Percentiles rank a stretch among this genome's conserved stretches.
phyloP scores from a whole-genome alignment of 2,329 filamentous ascomycete species.

The Diaporthe sp. region DNA sequence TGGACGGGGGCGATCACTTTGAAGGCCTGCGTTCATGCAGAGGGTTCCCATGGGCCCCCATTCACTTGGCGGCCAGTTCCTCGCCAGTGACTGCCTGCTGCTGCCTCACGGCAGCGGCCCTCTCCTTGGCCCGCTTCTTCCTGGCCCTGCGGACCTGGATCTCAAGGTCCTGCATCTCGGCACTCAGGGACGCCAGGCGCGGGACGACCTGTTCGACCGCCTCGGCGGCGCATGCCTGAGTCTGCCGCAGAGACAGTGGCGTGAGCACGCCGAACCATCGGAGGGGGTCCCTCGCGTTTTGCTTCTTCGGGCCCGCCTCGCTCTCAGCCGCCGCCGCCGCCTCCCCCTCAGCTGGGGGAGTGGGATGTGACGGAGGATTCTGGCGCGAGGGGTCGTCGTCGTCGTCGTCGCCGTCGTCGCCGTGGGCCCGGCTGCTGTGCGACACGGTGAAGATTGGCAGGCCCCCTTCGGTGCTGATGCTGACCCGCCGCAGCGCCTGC shows the following conservation, averaged over 20 bases:
- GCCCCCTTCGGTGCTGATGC: constrained; percentile 45
- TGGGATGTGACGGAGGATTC: neutral
- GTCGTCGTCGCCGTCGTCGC: neutral
- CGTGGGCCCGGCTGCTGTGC: neutral
- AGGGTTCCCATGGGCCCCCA: neutral
- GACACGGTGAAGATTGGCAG: constrained; percentile 46
- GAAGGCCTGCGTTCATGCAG: neutral
- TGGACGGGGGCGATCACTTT: neutral
- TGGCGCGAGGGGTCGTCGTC: constrained; percentile 1
- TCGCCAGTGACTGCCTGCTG: constrained; percentile 17
- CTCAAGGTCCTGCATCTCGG: constrained; percentile 75
- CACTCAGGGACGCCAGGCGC: constrained; percentile 68
- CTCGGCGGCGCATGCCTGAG: constrained; percentile 71
- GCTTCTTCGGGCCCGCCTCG: constrained; percentile 35
- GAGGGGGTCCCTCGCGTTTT: constrained; percentile 65
- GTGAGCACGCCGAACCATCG: constrained; percentile 70
- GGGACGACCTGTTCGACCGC: constrained; percentile 72
- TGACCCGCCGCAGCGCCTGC: constrained; percentile 69
- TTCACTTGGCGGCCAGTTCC: constrained; percentile 33
- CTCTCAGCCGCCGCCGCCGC: constrained; percentile 26
- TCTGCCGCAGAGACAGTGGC: constrained; percentile 66
- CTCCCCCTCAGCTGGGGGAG: neutral
- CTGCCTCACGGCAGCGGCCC: constrained; percentile 52
- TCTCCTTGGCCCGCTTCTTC: constrained; percentile 67
- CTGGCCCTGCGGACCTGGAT: constrained; percentile 75